Evolutionary conservation across 2,329 filamentous ascomycete species (phyloP), one percentile per base, ranked within the genome.

Genomic region (Myriosclerotinia curreyana): DNA sequence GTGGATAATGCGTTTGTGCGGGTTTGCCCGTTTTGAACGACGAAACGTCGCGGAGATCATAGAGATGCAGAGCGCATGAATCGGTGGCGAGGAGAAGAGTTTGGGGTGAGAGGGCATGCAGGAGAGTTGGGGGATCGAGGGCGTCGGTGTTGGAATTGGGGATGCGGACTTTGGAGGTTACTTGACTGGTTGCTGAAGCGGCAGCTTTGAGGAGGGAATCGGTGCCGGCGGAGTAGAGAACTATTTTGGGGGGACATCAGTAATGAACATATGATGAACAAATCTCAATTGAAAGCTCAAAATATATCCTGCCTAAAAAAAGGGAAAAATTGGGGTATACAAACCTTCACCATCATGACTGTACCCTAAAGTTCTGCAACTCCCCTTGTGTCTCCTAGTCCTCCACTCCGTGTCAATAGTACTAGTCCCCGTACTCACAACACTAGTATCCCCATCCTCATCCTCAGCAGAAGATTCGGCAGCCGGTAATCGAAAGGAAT

Each of bases 321-420:
- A 7, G 14, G 20, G 22, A 34, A 25, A 17, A 34, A 36, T 22
- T n/a, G 20, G 38, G 80, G 82, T 69, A n/a, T 22, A 81, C 78
- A 82, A 77, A 80, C 87, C 82, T 69, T 84, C 79, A 20, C 94
- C 95, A 75, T 97, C 93, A 64, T 86, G 77, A 68, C 86, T 88
- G 77, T 93, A 98, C 5, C 83, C 86, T 63, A 98, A 79, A 66
- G 86, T 88, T 61, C 95, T 84, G 75, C 94, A 98, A 81, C 92
- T 97, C 15, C 92, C 94, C 80, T 96, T 96, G 79, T 99, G 95
- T 66, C 95, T 84, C 70, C 87, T 83, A 6, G 95, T 98, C 71
- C 86, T 85, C 95, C 95, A 99, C 66, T 87, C 79, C 0, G 88
- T 91, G 70, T 93, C 90, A 67, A 98, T 90, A 64, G 88, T 85